phyloP scores from a whole-genome alignment of 805 yeast genomes.

The Candida loeiensis region DNA sequence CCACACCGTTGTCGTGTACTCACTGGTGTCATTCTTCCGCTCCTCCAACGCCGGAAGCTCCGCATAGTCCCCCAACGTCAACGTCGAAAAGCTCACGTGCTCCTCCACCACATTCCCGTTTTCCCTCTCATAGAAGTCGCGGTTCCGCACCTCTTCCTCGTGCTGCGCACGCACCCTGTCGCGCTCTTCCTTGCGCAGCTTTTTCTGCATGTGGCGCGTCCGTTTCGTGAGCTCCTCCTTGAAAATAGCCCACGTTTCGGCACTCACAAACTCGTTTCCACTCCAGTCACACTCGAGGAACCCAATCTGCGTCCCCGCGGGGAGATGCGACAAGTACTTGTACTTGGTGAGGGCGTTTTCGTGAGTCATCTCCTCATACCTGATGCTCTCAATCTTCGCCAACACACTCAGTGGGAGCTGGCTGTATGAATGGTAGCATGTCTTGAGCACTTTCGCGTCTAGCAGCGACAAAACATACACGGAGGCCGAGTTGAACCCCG shows the following conservation, averaged over 20 bases:
- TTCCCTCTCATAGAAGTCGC: conserved; percentile 58
- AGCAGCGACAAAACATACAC: conserved; percentile 71
- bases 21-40: conserved; percentile 9
- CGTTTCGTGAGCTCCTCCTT: conserved; percentile 56
- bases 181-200: conserved; percentile 58
- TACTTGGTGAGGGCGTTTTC: conserved; percentile 55
- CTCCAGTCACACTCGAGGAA: conserved; percentile 85
- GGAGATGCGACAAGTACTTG: conserved; percentile 78
- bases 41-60: conserved; percentile 28
- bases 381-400: conserved; percentile 66
- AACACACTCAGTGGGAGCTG: conserved; percentile 65
- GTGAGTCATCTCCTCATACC: conserved; percentile 59
- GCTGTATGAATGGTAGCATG: conserved; percentile 54
- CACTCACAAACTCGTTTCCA: conserved; percentile 27
- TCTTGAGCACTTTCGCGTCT: conserved; percentile 70
- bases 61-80: conserved; percentile 35
- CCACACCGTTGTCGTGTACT: conserved; percentile 62
- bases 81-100: conserved; percentile 4
- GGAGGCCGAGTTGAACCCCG: conserved; percentile 60
- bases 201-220: conserved; percentile 45
- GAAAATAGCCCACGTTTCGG: conserved; percentile 43
- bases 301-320: conserved; percentile 80
- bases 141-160: conserved; percentile 54
- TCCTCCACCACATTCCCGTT: conserved; percentile 33
- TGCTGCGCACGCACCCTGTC: conserved; percentile 53